Percentiles rank a stretch among this genome's conserved stretches.
Conservation (phyloP, 768 basidiomycete species). For the Phanerochaete carnosa region DNA sequence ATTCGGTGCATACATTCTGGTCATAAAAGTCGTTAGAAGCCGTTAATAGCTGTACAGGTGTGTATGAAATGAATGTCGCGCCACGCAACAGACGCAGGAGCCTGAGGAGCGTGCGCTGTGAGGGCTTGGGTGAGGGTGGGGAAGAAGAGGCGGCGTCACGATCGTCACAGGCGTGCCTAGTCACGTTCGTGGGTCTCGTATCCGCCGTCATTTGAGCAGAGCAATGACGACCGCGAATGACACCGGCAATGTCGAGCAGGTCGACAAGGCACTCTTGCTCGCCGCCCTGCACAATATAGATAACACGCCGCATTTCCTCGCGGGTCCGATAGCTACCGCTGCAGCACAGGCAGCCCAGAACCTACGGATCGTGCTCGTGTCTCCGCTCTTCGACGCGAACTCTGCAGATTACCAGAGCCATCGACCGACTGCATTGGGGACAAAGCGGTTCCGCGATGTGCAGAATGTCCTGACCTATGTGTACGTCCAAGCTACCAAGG, state of each 20-base stretch:
- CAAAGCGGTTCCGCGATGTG: constrained; percentile 58
- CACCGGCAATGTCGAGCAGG: constrained; percentile 2
- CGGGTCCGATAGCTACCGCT: constrained; percentile 49
- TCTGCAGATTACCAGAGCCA: constrained; percentile 1
- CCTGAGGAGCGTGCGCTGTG: neutral
- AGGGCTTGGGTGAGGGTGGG: neutral
- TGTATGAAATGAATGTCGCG: neutral
- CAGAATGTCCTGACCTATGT: constrained; percentile 78
- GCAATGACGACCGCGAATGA: neutral
- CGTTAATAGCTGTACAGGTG: neutral
- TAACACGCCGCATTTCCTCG: constrained; percentile 49
- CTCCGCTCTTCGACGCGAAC: constrained; percentile 48
- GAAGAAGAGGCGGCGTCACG: constrained; percentile 3
- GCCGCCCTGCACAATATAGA: constrained; percentile 11
- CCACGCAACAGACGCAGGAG: neutral
- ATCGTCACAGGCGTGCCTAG: neutral
- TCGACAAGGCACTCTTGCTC: constrained; percentile 5
- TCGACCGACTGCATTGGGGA: constrained; percentile 27
- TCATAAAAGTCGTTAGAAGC: constrained; percentile 17
- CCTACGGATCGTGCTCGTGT: constrained; percentile 65
- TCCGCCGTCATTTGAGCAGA: constrained; percentile 5
- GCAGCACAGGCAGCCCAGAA: constrained; percentile 41
- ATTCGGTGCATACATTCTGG: constrained; percentile 38
- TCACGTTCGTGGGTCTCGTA: constrained; percentile 3
- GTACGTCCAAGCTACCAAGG: constrained; percentile 82